Conservation (phyloP, 306 rosid species). For the Gastrolobium bilobum region DNA sequence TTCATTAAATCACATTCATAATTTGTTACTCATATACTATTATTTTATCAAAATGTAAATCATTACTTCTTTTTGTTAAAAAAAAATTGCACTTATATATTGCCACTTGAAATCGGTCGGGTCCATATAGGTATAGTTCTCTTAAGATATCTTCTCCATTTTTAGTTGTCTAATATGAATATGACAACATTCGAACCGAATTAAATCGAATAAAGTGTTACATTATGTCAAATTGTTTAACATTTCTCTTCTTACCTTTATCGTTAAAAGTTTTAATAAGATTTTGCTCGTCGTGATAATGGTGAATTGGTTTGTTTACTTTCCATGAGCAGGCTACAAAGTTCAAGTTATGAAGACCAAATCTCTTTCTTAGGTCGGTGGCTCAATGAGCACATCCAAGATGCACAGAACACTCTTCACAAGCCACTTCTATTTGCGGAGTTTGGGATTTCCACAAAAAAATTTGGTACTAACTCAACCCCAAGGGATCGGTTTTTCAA, state of each 20-base stretch:
- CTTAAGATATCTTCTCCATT: too few species aligned
- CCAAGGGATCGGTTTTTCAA: constrained; percentile 73
- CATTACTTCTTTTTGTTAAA: too few species aligned
- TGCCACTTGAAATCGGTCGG: too few species aligned
- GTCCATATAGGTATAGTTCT: too few species aligned
- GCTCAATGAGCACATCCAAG: constrained; percentile 80
- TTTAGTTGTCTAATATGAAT: too few species aligned
- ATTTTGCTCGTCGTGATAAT: background rate
- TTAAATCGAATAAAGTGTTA: too few species aligned
- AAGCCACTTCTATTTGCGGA: constrained; percentile 91
- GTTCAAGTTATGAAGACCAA: constrained; percentile 67
- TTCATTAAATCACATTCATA: background rate
- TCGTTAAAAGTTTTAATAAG: too few species aligned
- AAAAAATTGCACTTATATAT: too few species aligned
- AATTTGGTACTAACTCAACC: constrained; percentile 48
- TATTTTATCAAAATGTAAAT: background rate
- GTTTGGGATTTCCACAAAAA: constrained; percentile 76
- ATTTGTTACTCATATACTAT: background rate
- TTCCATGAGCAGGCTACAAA: constrained; percentile 67
- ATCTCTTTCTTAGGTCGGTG: constrained; percentile 70
- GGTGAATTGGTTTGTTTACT: constrained; percentile 27
- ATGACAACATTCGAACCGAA: too few species aligned
- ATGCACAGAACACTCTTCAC: constrained; percentile 81
- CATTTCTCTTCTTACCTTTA: too few species aligned
- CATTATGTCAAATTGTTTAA: too few species aligned